Conservation (phyloP, 1,284 basidiomycete species). For the Cystobasidiaceae sp. region DNA sequence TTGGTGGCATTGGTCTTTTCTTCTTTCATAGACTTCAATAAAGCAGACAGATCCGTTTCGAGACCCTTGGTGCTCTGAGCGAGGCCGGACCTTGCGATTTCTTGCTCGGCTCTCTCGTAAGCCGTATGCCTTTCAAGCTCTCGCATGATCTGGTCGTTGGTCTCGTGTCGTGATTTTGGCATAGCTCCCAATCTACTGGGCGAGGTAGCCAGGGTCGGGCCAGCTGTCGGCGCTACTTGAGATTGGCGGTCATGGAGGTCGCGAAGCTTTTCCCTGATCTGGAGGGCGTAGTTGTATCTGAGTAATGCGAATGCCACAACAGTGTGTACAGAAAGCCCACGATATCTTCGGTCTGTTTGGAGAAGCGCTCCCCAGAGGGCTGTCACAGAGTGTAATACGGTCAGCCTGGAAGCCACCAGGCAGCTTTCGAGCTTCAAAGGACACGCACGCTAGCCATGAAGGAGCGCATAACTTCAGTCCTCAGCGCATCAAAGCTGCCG, state of each 20-base stretch:
- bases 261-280: background rate
- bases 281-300: background rate
- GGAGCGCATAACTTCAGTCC: background rate
- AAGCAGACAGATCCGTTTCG: background rate
- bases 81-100: background rate
- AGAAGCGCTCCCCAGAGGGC: conserved; percentile 10
- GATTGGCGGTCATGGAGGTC: conserved; percentile 1
- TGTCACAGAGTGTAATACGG: background rate
- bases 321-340: background rate
- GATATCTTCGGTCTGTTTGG: background rate
- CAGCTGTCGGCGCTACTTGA: background rate
- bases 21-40: background rate
- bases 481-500: conserved; percentile 14
- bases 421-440: background rate
- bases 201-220: background rate
- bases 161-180: background rate
- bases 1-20: background rate
- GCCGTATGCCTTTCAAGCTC: conserved; percentile 6
- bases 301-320: background rate
- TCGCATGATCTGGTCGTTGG: background rate
- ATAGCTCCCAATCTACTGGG: background rate
- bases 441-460: conserved; percentile 15
- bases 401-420: background rate
- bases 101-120: conserved; percentile 7
- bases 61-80: background rate